Conservation (phyloP, 2,329 filamentous ascomycete species). For the Phialemonium atrogriseum region DNA sequence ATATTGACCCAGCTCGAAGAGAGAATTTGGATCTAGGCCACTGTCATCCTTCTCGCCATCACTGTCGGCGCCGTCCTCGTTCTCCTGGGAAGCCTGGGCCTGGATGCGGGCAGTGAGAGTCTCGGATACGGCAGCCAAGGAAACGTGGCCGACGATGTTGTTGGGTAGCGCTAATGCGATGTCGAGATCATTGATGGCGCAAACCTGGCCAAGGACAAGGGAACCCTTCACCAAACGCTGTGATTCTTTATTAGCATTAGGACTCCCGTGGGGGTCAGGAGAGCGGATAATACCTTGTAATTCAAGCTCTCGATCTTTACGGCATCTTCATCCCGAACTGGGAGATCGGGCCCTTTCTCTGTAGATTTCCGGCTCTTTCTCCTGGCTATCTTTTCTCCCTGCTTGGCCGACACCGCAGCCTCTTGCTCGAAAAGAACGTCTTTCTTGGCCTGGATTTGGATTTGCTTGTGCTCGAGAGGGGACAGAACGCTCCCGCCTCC, state of each 20-base stretch:
- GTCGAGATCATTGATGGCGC: slow-evolving; percentile 70
- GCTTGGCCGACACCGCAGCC: slow-evolving; percentile 41
- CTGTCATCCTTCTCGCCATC: slow-evolving; percentile 38
- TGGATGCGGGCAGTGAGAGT: slow-evolving; percentile 70
- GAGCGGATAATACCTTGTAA: slow-evolving; percentile 59
- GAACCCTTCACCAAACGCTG: slow-evolving; percentile 80
- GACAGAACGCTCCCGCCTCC: slow-evolving; percentile 87
- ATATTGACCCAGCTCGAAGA: slow-evolving; percentile 83
- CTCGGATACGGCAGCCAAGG: slow-evolving; percentile 86
- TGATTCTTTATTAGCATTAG: slow-evolving; percentile 5
- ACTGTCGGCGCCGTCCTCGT: slow-evolving; percentile 38
- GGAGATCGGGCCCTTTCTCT: slow-evolving; percentile 41
- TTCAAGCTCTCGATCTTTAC: slow-evolving; percentile 80
- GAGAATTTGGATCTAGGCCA: slow-evolving; percentile 61
- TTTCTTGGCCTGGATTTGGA: slow-evolving; percentile 83
- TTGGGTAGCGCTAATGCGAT: slow-evolving; percentile 81
- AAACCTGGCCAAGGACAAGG: slow-evolving; percentile 79
- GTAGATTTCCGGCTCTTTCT: slow-evolving; percentile 49
- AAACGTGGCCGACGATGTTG: slow-evolving; percentile 82
- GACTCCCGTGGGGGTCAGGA: slow-evolving; percentile 7
- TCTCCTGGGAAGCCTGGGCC: slow-evolving; percentile 49
- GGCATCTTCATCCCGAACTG: slow-evolving; percentile 43
- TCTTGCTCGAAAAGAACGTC: slow-evolving; percentile 87
- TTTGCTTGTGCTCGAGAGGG: slow-evolving; percentile 91
- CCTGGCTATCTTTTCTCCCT: slow-evolving; percentile 33